A percentile compares a stretch with the other conserved stretches of the same genome.
These are phyloP conservation scores for Allium sativum DNA, from an alignment of 106 monocot species.

Conservation along the genomic window DNA sequence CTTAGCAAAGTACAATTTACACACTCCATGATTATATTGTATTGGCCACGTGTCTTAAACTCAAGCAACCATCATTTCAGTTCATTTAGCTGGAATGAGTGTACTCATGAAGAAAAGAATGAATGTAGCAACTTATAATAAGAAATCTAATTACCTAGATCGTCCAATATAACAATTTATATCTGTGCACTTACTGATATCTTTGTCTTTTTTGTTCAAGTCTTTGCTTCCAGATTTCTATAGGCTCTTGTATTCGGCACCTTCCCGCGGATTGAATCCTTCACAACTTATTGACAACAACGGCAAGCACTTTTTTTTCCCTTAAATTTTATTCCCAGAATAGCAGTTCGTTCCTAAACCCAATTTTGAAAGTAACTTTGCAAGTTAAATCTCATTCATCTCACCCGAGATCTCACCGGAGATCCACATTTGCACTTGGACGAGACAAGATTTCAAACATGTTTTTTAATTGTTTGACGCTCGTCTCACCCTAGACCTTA, in stretches of 20 bases:
- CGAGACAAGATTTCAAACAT: too few species aligned
- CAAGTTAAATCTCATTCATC: too few species aligned
- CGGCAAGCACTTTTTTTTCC: conserved; percentile 35
- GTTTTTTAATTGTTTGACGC: too few species aligned
- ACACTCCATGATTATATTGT: not conserved
- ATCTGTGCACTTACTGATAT: not conserved
- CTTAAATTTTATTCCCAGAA: too few species aligned
- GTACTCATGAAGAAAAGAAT: not conserved
- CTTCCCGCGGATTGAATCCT: conserved; percentile 83
- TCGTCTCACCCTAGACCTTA: too few species aligned
- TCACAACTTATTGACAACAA: conserved; percentile 85
- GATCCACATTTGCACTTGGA: too few species aligned
- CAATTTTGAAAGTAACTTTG: too few species aligned
- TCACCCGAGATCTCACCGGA: too few species aligned
- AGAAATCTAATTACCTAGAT: too few species aligned
- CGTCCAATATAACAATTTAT: not conserved
- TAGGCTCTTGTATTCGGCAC: conserved; percentile 80
- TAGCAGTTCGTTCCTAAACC: too few species aligned
- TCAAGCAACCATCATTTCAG: not conserved
- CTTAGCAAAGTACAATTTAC: not conserved
- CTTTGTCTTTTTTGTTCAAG: conserved; percentile 31
- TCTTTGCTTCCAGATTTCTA: conserved; percentile 96
- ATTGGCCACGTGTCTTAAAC: not conserved
- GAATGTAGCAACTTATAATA: too few species aligned
- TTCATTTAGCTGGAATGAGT: not conserved